Evolutionary conservation across 768 basidiomycete species (phyloP), one percentile per base, ranked within the genome.

Genomic region (Leccinum obscurum): DNA sequence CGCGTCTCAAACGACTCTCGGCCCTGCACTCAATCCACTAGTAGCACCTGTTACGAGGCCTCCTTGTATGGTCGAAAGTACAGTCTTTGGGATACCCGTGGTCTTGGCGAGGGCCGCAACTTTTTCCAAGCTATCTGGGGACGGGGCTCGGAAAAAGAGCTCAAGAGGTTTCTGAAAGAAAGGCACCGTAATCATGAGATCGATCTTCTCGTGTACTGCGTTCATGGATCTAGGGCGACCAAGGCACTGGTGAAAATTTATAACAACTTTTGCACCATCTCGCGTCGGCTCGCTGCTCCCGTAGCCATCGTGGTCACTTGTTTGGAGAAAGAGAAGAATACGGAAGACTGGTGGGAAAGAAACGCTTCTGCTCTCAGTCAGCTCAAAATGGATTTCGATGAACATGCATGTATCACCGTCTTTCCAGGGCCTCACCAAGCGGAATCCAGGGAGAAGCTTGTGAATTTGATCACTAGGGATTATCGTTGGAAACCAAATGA

Each of bases 331-430:
- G 65, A 65, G 34, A 17, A 4, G 0, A 14, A 51, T 28, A 74
- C 69, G 74, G 76, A 69, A 6, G 52, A 34, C 20, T 75, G 76
- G 74, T 75, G 74, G 76, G 22, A 8, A 4, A 56, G 28, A 34
- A 80, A 79, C 48, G 63, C 70, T 52, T 14, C 35, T 22, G 8
- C 2, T 7, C 67, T 81, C 57, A 53, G 60, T 44, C 17, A 41
- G 1, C 55, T 69, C 28, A 44, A 59, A 15, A 77, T 80, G 67
- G 41, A 58, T 30, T 78, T 78, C 7, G 65, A 72, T n/a, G 77
- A 64, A 9, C 67, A 76, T 13, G 79, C 66, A 5, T 81, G 80
- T 59, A 66, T 80, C 57, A 78, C 77, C 4, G 64, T 75, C 9
- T 59, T 73, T 48, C 32, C 50, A 17, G 52, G 15, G 1, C 49